Percentiles rank a stretch among this genome's conserved stretches.
Evolutionary conservation across 1,284 basidiomycete species (phyloP).

Genomic region (Trametes pubescens): DNA sequence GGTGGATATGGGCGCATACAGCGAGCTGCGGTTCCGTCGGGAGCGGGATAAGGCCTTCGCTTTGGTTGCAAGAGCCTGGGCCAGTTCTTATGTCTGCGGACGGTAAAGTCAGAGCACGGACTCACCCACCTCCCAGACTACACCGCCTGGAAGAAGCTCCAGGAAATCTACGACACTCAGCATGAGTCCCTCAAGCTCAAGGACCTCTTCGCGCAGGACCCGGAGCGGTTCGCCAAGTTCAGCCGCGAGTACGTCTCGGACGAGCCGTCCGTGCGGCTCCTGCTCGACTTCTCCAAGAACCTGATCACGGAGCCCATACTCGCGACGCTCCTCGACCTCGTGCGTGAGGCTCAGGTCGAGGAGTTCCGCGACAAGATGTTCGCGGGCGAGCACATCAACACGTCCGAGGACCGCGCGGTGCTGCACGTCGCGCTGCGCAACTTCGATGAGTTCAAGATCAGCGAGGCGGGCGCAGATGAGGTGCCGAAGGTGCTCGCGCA

Average conservation of each 20-base stretch:
- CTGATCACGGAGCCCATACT: slow-evolving; percentile 90
- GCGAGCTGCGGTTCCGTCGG: not conserved
- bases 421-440: slow-evolving; percentile 95
- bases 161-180: slow-evolving; percentile 84
- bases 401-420: slow-evolving; percentile 96
- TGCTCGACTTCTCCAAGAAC: slow-evolving; percentile 98
- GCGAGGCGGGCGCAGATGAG: slow-evolving; percentile 85
- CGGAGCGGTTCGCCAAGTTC: slow-evolving; percentile 87
- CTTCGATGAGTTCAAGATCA: slow-evolving; percentile 78
- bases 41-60: too few species aligned
- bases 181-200: slow-evolving; percentile 83
- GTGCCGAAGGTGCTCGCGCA: slow-evolving; percentile 88
- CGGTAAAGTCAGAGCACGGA: not conserved
- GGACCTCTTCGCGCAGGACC: slow-evolving; percentile 92
- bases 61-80: too few species aligned
- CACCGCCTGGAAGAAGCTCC: slow-evolving; percentile 90
- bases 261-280: slow-evolving; percentile 78
- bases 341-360: slow-evolving; percentile 89
- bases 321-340: slow-evolving; percentile 79
- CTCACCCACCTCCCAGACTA: slow-evolving; percentile 65
- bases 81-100: too few species aligned
- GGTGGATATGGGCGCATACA: not conserved
- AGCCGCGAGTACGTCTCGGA: slow-evolving; percentile 81
- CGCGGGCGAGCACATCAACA: slow-evolving; percentile 96
- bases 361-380: slow-evolving; percentile 93